A percentile compares a stretch with the other conserved stretches of the same genome.
Evolutionary conservation across 164 flowering plant genomes (phyloP).

Genomic region (Dillenia suffruticosa): DNA sequence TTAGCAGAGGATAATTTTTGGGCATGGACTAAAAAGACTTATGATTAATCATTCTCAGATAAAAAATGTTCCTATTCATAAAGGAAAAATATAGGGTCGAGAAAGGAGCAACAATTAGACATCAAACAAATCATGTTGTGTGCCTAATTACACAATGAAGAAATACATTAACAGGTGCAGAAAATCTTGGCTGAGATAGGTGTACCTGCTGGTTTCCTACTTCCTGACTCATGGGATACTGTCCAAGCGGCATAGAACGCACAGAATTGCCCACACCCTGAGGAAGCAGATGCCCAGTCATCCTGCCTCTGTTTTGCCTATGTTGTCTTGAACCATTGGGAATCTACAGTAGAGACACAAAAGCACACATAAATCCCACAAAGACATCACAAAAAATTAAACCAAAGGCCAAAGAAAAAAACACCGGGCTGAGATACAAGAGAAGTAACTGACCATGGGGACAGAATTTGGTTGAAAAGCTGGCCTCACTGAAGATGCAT

Average conservation of each 20-base stretch:
- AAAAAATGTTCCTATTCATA: too few species aligned
- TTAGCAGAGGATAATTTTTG: too few species aligned
- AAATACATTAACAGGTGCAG: not conserved
- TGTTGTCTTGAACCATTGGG: slow-evolving; percentile 43
- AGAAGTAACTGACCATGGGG: slow-evolving; percentile 30
- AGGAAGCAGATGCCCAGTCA: slow-evolving; percentile 41
- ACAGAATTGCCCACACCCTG: slow-evolving; percentile 32
- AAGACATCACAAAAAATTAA: too few species aligned
- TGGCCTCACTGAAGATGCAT: slow-evolving; percentile 44
- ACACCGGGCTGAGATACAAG: not conserved
- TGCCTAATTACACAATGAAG: not conserved
- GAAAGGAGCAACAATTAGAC: too few species aligned
- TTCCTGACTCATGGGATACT: slow-evolving; percentile 26
- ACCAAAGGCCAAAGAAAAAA: not conserved
- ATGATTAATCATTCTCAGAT: too few species aligned
- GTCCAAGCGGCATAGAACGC: slow-evolving; percentile 31
- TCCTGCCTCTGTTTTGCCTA: slow-evolving; percentile 61
- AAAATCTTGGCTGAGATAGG: not conserved
- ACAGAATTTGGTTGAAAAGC: slow-evolving; percentile 42
- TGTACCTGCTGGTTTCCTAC: slow-evolving; percentile 53
- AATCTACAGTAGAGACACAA: slow-evolving; percentile 30
- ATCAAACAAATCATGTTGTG: too few species aligned
- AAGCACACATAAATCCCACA: too few species aligned
- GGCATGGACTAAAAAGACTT: too few species aligned
- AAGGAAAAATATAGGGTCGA: too few species aligned